Evolutionary conservation across 73 alveolate species (phyloP), one percentile per base, ranked within the genome.

Genomic region (Breviolum minutum): DNA sequence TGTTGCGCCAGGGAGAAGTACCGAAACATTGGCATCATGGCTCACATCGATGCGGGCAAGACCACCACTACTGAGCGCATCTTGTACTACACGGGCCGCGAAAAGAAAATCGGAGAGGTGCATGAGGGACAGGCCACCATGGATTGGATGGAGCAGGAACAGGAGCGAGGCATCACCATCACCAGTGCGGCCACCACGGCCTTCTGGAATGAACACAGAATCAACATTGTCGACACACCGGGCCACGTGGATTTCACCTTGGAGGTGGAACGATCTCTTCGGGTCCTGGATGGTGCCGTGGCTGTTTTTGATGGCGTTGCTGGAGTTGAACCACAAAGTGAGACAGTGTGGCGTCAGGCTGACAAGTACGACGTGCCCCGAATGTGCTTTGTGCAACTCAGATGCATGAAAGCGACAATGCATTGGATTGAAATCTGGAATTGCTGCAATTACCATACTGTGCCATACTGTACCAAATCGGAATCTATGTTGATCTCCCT

Each of bases 161-260:
- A 99, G 94, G 99, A 99, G 96, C 99, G 99, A 54, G 99, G 99
- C 64, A 99, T 99, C 94, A 99, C 99, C 61, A 99, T 99, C 95
- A 93, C 99, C 86, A 88, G 99, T 86, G 99, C 99, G 30, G 99
- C 99, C 64, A 99, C 99, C 68, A 99, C 99, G 82, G 99, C 99
- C 87, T 99, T 99, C 90, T 99, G 99, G 99, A 96, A 99, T 27
- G 99, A 91, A 61, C 98, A 94, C 54, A 83, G 94, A 63, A 95
- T 99, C 79, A 99, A 99, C 99, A 99, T 99, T 63, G 99, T 99
- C 90, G 99, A 99, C 99, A 99, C 99, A 8, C 99, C 99, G 77
- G 99, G 99, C 81, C 99, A 99, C 99, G 99, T 99, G 76, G 99
- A 99, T 99, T 99, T 99, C 99, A 99, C 99, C 80, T 99, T 99